These are phyloP conservation scores for Candida sp. DNA, from an alignment of 1,139 yeast species.

Conservation along the genomic window DNA sequence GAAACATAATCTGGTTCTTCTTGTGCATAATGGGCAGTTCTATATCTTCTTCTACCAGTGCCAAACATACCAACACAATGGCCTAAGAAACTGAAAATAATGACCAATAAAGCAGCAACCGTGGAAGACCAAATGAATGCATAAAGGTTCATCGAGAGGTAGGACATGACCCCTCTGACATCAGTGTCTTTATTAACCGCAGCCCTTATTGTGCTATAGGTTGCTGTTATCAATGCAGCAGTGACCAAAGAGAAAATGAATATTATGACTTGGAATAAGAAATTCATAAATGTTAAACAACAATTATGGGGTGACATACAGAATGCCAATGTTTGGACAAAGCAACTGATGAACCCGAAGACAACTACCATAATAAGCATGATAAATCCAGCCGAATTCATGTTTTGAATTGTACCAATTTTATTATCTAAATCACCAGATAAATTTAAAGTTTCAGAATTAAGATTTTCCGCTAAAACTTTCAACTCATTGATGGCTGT, in stretches of 20 bases:
- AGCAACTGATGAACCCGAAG: constrained; percentile 23
- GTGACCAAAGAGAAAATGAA: constrained; percentile 29
- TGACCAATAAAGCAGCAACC: constrained; percentile 33
- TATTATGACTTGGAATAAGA: constrained; percentile 29
- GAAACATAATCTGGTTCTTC: background rate
- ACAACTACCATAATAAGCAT: constrained; percentile 26
- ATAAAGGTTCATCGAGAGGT: constrained; percentile 37
- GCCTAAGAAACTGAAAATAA: constrained; percentile 35
- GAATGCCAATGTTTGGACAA: constrained; percentile 29
- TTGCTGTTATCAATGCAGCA: constrained; percentile 33
- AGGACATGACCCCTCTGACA: constrained; percentile 33
- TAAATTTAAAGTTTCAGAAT: constrained; percentile 27
- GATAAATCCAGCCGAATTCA: constrained; percentile 26
- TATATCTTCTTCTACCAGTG: constrained; percentile 29
- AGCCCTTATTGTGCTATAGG: constrained; percentile 25
- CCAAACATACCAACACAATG: constrained; percentile 43
- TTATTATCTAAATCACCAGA: constrained; percentile 35
- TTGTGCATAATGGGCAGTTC: constrained; percentile 11
- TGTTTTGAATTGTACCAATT: constrained; percentile 25
- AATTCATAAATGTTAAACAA: constrained; percentile 39
- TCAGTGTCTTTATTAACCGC: constrained; percentile 28
- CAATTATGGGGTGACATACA: constrained; percentile 35
- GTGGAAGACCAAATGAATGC: constrained; percentile 44
- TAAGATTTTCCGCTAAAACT: constrained; percentile 26
- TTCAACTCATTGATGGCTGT: constrained; percentile 20